Base-by-base conservation (phyloP, 1,139 yeast genomes). In the Sugiyamaella novakii region DNA sequence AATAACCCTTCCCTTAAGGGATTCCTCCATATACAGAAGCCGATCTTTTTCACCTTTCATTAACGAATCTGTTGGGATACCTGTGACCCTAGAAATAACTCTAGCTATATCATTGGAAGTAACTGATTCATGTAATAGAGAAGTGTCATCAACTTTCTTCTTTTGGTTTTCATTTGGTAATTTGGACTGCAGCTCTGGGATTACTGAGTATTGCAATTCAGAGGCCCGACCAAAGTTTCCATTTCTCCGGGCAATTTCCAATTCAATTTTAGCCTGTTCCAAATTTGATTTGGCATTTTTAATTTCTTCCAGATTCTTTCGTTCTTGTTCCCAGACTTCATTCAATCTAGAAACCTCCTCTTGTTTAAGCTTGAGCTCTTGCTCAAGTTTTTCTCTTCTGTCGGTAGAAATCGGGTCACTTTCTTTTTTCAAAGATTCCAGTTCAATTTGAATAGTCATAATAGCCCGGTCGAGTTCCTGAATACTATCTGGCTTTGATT, bases 1-100 rank as follows among this genome's bases (percentile, higher is more conserved):
- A 53, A 92, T 83, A 34, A 92, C 97, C 54, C 87, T 81, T 55
- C 78, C 78, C 59, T 81, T 80, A 57, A 92, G 71, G 0, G 87
- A 78, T 5, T 78, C 74, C 66, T 91, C 98, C 97, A 92, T 92
- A 65, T 78, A 87, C 50, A 92, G 68, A 52, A 92, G 75, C 63
- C 89, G 84, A 65, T 91, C 97, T 70, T 87, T 88, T 65, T 92
- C 98, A 43, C 98, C 98, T 65, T 86, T 86, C 84, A 92, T 77
- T 56, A 92, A 80, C 29, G 89, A 87, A 56, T 83, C 85, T n/a
- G 88, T 86, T 3, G 98, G 98, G 40, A 92, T 89, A 31, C 98
- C 98, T 0, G 98, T 92, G 84, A 94, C 88, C 59, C 88, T 83
- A 11, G 96, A 84, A 11, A 92, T 86, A 5, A 92, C 98, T 52